phyloP scores from a whole-genome alignment of 2,329 filamentous ascomycete genomes.

The Cytospora leucostoma region DNA sequence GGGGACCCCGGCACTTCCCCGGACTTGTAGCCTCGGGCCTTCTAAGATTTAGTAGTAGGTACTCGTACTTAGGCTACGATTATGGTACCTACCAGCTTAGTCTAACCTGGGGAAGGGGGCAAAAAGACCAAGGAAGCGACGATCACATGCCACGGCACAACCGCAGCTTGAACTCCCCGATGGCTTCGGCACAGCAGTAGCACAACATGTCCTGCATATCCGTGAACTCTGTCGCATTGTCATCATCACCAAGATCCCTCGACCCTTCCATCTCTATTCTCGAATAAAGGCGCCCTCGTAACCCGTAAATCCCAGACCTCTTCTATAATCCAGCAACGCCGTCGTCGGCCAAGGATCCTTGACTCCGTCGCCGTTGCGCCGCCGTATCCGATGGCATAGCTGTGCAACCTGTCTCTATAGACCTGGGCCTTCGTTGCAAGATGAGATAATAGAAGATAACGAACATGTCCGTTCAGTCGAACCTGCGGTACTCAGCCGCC shows the following conservation, averaged over 20 bases:
- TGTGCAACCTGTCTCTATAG: constrained; percentile 2
- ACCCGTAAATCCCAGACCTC: not conserved
- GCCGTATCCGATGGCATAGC: constrained; percentile 12
- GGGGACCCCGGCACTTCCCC: constrained; percentile 4
- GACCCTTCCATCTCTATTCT: not conserved
- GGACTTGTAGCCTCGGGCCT: constrained; percentile 14
- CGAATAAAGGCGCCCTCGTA: not conserved
- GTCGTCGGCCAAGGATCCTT: not conserved
- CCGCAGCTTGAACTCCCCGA: constrained; percentile 4
- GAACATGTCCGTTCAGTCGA: constrained; percentile 85
- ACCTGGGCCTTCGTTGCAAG: not conserved
- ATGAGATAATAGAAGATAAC: not conserved
- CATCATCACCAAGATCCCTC: not conserved
- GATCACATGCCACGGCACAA: constrained; percentile 16
- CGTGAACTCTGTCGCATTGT: not conserved
- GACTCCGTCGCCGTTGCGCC: constrained; percentile 11
- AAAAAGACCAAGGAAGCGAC: not conserved
- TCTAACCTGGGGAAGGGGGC: not conserved
- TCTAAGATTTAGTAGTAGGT: not conserved
- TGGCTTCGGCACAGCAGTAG: constrained; percentile 13
- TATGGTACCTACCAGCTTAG: too few species aligned
- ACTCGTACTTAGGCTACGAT: not conserved
- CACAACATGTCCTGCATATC: constrained; percentile 7
- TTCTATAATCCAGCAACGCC: not conserved
- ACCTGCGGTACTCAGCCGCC: constrained; percentile 65